Evolutionary conservation across 192 early-diverging fungal species (phyloP).

Genomic region (Gamsiella multidivaricata): DNA sequence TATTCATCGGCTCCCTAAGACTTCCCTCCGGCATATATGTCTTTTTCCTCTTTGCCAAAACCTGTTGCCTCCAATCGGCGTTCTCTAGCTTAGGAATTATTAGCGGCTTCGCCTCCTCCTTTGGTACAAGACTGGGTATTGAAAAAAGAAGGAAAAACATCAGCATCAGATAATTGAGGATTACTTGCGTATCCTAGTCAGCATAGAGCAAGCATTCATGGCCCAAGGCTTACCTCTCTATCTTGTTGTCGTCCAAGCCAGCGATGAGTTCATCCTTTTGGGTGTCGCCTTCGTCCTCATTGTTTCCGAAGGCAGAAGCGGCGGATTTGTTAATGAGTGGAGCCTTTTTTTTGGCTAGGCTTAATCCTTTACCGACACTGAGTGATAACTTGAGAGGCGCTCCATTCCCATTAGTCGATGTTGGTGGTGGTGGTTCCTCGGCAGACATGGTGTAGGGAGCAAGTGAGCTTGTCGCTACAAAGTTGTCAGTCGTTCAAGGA

Average conservation of each 20-base stretch:
- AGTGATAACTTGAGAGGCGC: slow-evolving; percentile 39
- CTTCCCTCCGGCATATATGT: slow-evolving; percentile 36
- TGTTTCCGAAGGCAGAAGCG: slow-evolving; percentile 40
- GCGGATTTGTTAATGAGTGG: slow-evolving; percentile 17
- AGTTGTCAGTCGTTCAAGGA: too few relatives aligned
- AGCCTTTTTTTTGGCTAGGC: slow-evolving; percentile 16
- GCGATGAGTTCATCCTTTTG: slow-evolving; percentile 53
- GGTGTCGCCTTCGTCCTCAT: slow-evolving; percentile 52
- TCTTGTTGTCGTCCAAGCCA: slow-evolving; percentile 62
- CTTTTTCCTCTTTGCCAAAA: slow-evolving; percentile 50
- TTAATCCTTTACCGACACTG: slow-evolving; percentile 14
- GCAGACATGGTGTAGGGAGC: slow-evolving; percentile 18
- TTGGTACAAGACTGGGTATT: slow-evolving; percentile 50
- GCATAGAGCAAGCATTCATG: neutral
- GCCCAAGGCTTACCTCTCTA: slow-evolving; percentile 40
- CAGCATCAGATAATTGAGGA: neutral
- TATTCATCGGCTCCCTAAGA: neutral
- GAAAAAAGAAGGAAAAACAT: slow-evolving; percentile 1
- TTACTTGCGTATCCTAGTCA: too few relatives aligned
- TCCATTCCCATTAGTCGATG: neutral
- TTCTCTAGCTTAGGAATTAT: slow-evolving; percentile 59
- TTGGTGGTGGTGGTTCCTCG: slow-evolving; percentile 12
- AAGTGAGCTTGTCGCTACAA: too few relatives aligned
- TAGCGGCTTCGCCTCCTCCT: slow-evolving; percentile 46
- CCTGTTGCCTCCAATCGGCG: slow-evolving; percentile 55